A percentile compares a stretch with the other conserved stretches of the same genome.
Conservation (phyloP, 306 rosid genomes). For the Prunus fruticosa region DNA sequence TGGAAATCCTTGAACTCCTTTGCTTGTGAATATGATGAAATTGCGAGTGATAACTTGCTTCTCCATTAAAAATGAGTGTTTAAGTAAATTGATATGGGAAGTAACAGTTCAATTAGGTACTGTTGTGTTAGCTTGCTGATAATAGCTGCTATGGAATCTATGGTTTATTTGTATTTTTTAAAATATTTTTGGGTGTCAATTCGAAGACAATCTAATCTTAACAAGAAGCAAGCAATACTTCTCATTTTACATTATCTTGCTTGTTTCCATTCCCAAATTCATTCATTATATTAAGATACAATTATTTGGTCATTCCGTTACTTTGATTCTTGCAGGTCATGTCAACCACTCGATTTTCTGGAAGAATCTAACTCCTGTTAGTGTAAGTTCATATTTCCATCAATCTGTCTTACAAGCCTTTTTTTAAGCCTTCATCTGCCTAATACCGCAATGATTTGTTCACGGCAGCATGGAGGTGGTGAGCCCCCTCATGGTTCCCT, state of each 20-base stretch:
- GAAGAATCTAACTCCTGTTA: slow-evolving; percentile 63
- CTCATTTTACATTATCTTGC: background rate
- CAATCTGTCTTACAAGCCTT: background rate
- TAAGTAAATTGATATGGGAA: background rate
- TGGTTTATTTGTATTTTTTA: background rate
- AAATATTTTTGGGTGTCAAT: background rate
- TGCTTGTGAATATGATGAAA: background rate
- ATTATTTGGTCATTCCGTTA: background rate
- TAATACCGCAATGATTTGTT: background rate
- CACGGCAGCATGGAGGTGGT: slow-evolving; percentile 91
- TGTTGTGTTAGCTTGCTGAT: background rate
- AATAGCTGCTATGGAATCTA: background rate
- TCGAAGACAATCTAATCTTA: too few species aligned
- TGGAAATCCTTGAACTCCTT: background rate
- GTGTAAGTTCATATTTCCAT: slow-evolving; percentile 38
- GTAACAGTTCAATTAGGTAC: background rate
- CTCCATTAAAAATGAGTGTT: background rate
- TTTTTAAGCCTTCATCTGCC: background rate
- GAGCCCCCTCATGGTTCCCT: slow-evolving; percentile 71
- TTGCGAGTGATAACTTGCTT: background rate
- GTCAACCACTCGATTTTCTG: slow-evolving; percentile 84
- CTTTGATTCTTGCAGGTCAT: slow-evolving; percentile 55
- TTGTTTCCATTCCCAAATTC: background rate
- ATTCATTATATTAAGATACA: background rate
- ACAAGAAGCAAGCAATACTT: background rate